Evolutionary conservation across 2,329 filamentous ascomycete genomes (phyloP), one percentile per base, ranked within the genome.

Genomic region (Colletotrichum viniferum): DNA sequence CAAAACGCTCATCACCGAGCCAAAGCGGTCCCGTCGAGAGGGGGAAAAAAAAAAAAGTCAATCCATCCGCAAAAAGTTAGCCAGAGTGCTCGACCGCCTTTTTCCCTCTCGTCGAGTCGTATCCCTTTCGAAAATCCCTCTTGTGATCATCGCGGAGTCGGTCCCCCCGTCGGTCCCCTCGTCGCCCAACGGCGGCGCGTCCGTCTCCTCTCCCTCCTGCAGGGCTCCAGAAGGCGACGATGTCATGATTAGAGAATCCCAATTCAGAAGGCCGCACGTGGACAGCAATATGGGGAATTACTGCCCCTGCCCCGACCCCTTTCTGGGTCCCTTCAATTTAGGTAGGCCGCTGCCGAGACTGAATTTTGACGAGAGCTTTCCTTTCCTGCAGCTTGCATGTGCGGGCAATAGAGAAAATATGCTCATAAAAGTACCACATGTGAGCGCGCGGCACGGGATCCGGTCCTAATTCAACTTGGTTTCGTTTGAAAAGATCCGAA

Each of bases 301-400:
- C 16, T 14, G 30, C 73, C 73, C 69, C 62, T 67, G 69, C 58
- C 36, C 8, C 61, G 38, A 71, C 68, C 52, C 67, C 68, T 74
- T 71, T 65, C 67, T 74, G 67, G 61, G 24, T 65, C 32, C 68
- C 62, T 52, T 55, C 72, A 62, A 74, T 71, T 43, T 71, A 30
- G 72, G 62, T 71, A 30, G 72, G 62, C 58, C 61, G 32, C 30
- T 62, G 55, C 62, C 68, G 61, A 67, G 26, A 24, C 7, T 52
- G 14, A 36, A 62, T 43, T 63, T 55, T 36, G 18, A 43, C 21
- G 9, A 28, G 32, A 36, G 14, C 5, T 52, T 52, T 21, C n/a
- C n/a, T 21, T 52, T 52, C 43, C 43, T 52, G 43, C 43, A 52
- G 43, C 43, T 52, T 52, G 43, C 43, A 52, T 52, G 43, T 21